Evolutionary conservation across 441 rosid genomes (phyloP), one percentile per base, ranked within the genome.

Genomic region (Dalechampia spathulata): DNA sequence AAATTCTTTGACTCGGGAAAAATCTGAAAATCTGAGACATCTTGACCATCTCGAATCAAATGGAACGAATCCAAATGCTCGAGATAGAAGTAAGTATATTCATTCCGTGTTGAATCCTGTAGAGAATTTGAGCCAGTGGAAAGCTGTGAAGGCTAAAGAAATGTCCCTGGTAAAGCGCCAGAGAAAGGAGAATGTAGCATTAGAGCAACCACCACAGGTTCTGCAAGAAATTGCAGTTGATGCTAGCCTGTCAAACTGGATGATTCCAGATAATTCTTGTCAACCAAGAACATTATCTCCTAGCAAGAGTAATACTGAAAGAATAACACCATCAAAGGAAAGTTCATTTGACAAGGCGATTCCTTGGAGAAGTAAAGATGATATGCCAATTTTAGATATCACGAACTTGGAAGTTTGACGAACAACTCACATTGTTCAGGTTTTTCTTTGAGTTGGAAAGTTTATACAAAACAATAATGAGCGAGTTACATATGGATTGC

Each of bases 161-260:
- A 66, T 37, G 22, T 62, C 66, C 0, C 66, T 62, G 9, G 51
- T 57, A 52, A 82, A 72, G 65, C 57, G 64, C n/a, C 86, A 58
- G 47, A 65, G 49, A 13, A 88, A 83, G 54, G 87, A 88, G 78
- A 88, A 88, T 45, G 15, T 53, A 7, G 56, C 62, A 54, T 58
- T 62, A 30, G 80, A 64, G 32, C 57, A 67, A 64, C 79, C 58
- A 58, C 60, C 64, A 40, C 58, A 55, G 67, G 60, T 57, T 54
- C 41, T 15, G 45, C 68, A 57, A 62, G 78, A 82, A 42, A 40
- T 72, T 16, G 72, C 74, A 4, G 85, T 87, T 22, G 85, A 85
- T 62, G 80, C 95, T 49, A 93, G 99, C 75, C 96, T 93, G 58
- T 85, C 97, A 15, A 85, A 77, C 39, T 93, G 99, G 99, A 59